phyloP scores from a whole-genome alignment of 768 basidiomycete species.

The Brasilioporus rufonigricans region DNA sequence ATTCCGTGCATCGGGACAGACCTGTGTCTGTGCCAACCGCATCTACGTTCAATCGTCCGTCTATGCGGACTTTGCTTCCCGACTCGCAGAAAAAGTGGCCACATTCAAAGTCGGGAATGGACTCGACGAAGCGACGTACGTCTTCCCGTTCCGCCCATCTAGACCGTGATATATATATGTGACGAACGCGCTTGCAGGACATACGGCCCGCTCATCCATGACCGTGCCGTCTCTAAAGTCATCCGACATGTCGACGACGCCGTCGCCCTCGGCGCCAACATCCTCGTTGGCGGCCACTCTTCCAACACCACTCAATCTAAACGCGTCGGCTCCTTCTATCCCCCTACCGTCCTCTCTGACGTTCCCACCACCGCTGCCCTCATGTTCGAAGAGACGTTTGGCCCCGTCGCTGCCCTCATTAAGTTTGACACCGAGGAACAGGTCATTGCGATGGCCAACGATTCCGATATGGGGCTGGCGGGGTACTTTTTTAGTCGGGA shows the following conservation, averaged over 20 bases:
- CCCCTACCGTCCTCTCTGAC: conserved; percentile 86
- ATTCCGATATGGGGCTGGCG: conserved; percentile 80
- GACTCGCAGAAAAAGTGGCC: conserved; percentile 79
- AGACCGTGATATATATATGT: background rate
- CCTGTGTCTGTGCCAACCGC: conserved; percentile 85
- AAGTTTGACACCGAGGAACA: conserved; percentile 95
- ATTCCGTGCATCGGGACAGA: conserved; percentile 80
- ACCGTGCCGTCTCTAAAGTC: conserved; percentile 83
- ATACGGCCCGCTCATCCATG: conserved; percentile 93
- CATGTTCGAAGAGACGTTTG: conserved; percentile 90
- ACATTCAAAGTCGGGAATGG: conserved; percentile 88
- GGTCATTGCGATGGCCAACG: conserved; percentile 83
- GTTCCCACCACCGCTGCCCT: conserved; percentile 68
- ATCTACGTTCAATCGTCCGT: conserved; percentile 90
- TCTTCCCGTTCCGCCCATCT: background rate
- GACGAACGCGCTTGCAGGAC: conserved; percentile 48
- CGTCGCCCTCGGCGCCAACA: conserved; percentile 75
- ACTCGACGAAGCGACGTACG: conserved; percentile 72
- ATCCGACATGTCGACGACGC: conserved; percentile 86
- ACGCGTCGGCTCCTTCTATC: conserved; percentile 60
- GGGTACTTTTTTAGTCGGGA: conserved; percentile 93
- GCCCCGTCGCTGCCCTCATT: conserved; percentile 82
- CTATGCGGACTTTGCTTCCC: conserved; percentile 89
- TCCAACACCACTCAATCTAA: conserved; percentile 37
- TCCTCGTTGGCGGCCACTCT: conserved; percentile 86